These are phyloP conservation scores for Dorcoceras hygrometricum DNA, from an alignment of 257 asterid genomes.

Conservation along the genomic window DNA sequence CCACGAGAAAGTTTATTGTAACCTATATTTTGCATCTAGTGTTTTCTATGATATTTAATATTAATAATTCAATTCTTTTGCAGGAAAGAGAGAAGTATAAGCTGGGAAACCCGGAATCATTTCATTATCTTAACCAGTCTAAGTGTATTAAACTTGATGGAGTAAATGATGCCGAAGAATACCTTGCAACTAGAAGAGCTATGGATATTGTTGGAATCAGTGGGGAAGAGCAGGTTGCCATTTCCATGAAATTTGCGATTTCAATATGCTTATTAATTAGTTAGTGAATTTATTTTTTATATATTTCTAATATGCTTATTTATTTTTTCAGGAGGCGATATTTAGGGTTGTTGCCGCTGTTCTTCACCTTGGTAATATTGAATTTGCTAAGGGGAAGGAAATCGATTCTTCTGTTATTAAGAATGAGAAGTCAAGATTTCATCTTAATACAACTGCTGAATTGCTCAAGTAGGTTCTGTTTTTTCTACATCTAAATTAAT, in stretches of 20 bases:
- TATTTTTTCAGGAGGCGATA: slow-evolving; percentile 71
- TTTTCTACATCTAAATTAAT: slow-evolving; percentile 22
- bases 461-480: slow-evolving; percentile 58
- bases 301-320: slow-evolving; percentile 22
- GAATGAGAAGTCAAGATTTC: slow-evolving; percentile 89
- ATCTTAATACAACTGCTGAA: slow-evolving; percentile 79
- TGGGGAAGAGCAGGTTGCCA: slow-evolving; percentile 86
- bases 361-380: slow-evolving; percentile 95
- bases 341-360: slow-evolving; percentile 94
- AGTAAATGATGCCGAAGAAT: slow-evolving; percentile 83
- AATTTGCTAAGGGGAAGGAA: slow-evolving; percentile 91
- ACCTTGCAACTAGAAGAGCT: slow-evolving; percentile 95
- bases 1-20: slow-evolving; percentile 3
- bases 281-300: slow-evolving; percentile 7
- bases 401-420: slow-evolving; percentile 92
- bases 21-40: slow-evolving; percentile 11
- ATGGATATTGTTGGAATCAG: slow-evolving; percentile 99
- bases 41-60: slow-evolving; percentile 22
- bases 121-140: slow-evolving; percentile 90
- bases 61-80: slow-evolving; percentile 23
- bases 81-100: slow-evolving; percentile 85
- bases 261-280: slow-evolving; percentile 19
- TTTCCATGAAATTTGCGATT: slow-evolving; percentile 23
- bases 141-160: slow-evolving; percentile 82
- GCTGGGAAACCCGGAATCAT: slow-evolving; percentile 70